A percentile compares a stretch with the other conserved stretches of the same genome.
Evolutionary conservation across 495 filamentous ascomycete genomes (phyloP).

Genomic region (Staphylotrichum longicolle): DNA sequence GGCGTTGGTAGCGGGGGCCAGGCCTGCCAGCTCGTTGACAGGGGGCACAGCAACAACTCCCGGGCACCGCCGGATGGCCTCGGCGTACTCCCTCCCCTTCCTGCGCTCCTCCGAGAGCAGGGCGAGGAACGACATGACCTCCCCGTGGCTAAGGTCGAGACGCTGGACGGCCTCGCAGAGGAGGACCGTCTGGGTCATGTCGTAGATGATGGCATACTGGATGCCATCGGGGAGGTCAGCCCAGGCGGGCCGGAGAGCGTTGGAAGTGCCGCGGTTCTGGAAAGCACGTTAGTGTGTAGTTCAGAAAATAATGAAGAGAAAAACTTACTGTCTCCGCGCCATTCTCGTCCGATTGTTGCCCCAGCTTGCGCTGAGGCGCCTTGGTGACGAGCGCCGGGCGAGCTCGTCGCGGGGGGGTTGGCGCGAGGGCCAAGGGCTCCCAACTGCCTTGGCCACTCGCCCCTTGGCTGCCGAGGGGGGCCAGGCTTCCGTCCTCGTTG

Average conservation of each 20-base stretch:
- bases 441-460: background rate
- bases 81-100: background rate
- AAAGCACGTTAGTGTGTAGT: background rate
- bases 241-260: constrained; percentile 11
- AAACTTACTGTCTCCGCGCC: background rate
- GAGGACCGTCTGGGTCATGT: constrained; percentile 13
- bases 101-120: constrained; percentile 14
- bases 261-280: background rate
- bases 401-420: background rate
- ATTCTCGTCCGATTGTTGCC: background rate
- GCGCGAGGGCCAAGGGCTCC: background rate
- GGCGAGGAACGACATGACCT: background rate
- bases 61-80: background rate
- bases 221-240: constrained; percentile 17
- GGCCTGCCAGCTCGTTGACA: constrained; percentile 1
- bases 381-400: background rate
- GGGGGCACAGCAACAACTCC: background rate
- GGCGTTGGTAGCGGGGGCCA: constrained; percentile 13
- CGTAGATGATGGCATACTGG: constrained; percentile 24
- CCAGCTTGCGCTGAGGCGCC: background rate
- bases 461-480: no score
- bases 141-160: constrained; percentile 10
- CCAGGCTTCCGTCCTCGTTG: background rate
- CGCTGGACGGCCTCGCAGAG: constrained; percentile 7
- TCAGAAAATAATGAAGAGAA: background rate